Evolutionary conservation across 2,329 filamentous ascomycete species (phyloP).

Genomic region (Tolypocladium ophioglossoides): DNA sequence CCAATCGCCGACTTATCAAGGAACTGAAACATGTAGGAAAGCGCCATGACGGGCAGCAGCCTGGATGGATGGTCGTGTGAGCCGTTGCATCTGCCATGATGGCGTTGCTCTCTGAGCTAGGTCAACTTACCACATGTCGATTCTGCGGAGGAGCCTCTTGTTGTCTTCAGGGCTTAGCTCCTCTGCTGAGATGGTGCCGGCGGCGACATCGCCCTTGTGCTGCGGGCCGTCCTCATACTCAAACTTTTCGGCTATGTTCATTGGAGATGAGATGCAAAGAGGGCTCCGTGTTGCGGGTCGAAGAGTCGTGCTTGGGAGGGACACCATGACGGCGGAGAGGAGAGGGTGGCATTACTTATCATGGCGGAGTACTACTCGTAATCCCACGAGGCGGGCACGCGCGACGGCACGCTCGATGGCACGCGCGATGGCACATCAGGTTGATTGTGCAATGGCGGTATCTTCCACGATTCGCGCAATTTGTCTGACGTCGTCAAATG

Average conservation of each 20-base stretch:
- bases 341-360: too few species aligned
- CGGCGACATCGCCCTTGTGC: not conserved
- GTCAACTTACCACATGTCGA: constrained; percentile 43
- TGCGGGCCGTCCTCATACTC: not conserved
- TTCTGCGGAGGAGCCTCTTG: constrained; percentile 45
- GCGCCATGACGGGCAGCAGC: constrained; percentile 40
- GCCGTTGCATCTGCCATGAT: too few species aligned
- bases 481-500: too few species aligned
- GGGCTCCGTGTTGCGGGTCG: too few species aligned
- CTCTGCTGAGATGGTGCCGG: not conserved
- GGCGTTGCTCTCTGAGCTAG: too few species aligned
- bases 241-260: not conserved
- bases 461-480: not conserved
- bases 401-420: too few species aligned
- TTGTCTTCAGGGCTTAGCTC: constrained; percentile 19
- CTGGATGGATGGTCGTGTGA: constrained; percentile 12
- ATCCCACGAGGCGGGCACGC: too few species aligned
- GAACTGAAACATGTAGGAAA: constrained; percentile 48
- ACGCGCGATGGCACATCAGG: not conserved
- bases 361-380: not conserved
- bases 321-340: not conserved
- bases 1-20: constrained; percentile 47
- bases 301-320: not conserved
- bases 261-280: not conserved
- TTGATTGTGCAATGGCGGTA: not conserved